These are phyloP conservation scores for Pinus taeda DNA, from an alignment of 75 land plant genomes.

Conservation along the genomic window DNA sequence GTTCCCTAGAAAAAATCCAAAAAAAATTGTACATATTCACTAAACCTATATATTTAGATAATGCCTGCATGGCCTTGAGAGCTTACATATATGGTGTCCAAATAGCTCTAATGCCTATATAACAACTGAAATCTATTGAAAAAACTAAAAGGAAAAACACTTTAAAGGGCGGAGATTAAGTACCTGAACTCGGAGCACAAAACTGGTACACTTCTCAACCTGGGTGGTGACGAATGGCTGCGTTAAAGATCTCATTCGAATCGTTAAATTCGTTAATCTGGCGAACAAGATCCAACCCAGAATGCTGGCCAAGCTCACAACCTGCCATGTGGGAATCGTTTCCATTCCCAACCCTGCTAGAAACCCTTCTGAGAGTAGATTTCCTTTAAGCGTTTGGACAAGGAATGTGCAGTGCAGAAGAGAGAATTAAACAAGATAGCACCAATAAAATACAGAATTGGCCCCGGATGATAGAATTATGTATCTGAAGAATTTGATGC, in stretches of 20 bases:
- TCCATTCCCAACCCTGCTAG: conserved; percentile 26
- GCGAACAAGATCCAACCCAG: conserved; percentile 56
- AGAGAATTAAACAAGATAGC: too few species aligned
- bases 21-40: neutral
- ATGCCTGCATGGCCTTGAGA: neutral
- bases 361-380: neutral
- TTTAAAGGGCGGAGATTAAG: too few species aligned
- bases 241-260: conserved; percentile 43
- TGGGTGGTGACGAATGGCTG: conserved; percentile 67
- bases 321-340: conserved; percentile 63
- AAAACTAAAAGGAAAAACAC: too few species aligned
- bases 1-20: neutral
- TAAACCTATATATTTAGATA: too few species aligned
- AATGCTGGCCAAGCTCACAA: conserved; percentile 29
- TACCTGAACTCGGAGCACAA: conserved; percentile 79
- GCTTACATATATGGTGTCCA: neutral
- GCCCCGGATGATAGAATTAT: too few species aligned
- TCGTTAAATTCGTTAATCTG: conserved; percentile 43
- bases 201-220: conserved; percentile 43
- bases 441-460: too few species aligned
- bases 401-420: too few species aligned
- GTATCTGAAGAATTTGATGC: too few species aligned
- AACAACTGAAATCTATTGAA: too few species aligned
- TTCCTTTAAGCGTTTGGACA: too few species aligned
- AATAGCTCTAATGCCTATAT: neutral